Evolutionary conservation across 2,329 filamentous ascomycete species (phyloP).

Genomic region (Clonostachys rosea): DNA sequence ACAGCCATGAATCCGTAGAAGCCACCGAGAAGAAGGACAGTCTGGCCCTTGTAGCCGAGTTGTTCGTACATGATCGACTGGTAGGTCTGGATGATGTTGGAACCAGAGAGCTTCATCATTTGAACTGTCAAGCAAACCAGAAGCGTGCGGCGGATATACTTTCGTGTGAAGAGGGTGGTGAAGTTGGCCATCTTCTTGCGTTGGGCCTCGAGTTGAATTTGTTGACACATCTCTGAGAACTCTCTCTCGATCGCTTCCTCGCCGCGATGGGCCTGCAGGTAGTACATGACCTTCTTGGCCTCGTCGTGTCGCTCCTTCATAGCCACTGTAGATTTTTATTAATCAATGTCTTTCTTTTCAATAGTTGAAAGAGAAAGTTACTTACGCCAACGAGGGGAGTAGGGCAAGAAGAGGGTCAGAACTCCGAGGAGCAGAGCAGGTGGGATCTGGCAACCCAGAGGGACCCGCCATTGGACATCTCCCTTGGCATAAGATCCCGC

Average conservation of each 20-base stretch:
- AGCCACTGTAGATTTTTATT: not conserved
- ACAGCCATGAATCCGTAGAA: conserved; percentile 23
- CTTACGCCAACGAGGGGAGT: conserved; percentile 16
- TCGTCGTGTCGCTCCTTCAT: conserved; percentile 14
- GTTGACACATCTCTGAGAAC: conserved; percentile 12
- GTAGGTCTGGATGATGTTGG: conserved; percentile 19
- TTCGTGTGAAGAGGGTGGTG: conserved; percentile 11
- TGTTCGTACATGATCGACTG: conserved; percentile 27
- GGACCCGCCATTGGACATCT: conserved; percentile 24
- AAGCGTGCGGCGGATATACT: conserved; percentile 14
- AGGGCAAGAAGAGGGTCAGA: conserved; percentile 12
- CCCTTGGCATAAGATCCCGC: conserved; percentile 20
- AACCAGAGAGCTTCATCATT: conserved; percentile 17
- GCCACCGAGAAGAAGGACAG: conserved; percentile 40
- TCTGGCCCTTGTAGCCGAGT: conserved; percentile 39
- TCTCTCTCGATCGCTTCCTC: conserved; percentile 10
- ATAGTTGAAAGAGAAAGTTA: not conserved
- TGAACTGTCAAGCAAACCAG: conserved; percentile 16
- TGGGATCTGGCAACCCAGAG: conserved; percentile 21
- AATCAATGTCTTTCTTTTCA: not conserved
- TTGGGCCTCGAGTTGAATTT: conserved; percentile 12
- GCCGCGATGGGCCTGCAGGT: conserved; percentile 13
- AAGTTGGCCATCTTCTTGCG: conserved; percentile 3
- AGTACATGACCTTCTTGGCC: conserved; percentile 12
- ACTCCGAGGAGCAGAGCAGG: conserved; percentile 10